Percentiles rank a stretch among this genome's conserved stretches.
phyloP scores from a whole-genome alignment of 2,329 filamentous ascomycete species.

The Lasiodiplodia theobromae region DNA sequence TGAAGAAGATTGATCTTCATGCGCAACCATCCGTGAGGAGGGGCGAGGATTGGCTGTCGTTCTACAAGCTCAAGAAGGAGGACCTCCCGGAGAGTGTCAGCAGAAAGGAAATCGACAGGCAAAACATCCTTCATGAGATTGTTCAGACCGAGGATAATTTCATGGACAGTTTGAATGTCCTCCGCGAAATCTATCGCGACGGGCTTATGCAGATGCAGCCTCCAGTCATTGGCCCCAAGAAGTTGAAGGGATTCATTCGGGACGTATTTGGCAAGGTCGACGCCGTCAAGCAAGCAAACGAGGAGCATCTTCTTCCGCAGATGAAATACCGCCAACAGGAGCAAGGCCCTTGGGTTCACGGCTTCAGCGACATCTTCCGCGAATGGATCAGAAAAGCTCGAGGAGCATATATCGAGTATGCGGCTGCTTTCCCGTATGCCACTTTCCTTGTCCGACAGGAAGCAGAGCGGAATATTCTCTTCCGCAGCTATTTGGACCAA shows the following conservation, averaged over 20 bases:
- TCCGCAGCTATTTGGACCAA: conserved; percentile 83
- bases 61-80: conserved; percentile 82
- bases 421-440: conserved; percentile 83
- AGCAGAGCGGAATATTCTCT: conserved; percentile 81
- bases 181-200: conserved; percentile 86
- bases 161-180: conserved; percentile 86
- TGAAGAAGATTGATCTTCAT: conserved; percentile 92
- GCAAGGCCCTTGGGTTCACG: conserved; percentile 91
- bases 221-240: conserved; percentile 79
- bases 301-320: conserved; percentile 88
- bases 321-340: conserved; percentile 97
- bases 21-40: conserved; percentile 69
- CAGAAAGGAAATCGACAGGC: conserved; percentile 89
- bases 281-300: conserved; percentile 86
- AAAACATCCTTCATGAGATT: conserved; percentile 95
- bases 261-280: conserved; percentile 93
- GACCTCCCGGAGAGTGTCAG: conserved; percentile 69
- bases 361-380: conserved; percentile 95
- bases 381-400: conserved; percentile 98
- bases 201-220: conserved; percentile 75
- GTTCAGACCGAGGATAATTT: conserved; percentile 91
- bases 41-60: conserved; percentile 82
- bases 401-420: conserved; percentile 89
- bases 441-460: conserved; percentile 85
- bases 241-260: conserved; percentile 78